A percentile compares a stretch with the other conserved stretches of the same genome.
These are phyloP conservation scores for Lactarius trivialis DNA, from an alignment of 768 basidiomycete genomes.

Conservation along the genomic window DNA sequence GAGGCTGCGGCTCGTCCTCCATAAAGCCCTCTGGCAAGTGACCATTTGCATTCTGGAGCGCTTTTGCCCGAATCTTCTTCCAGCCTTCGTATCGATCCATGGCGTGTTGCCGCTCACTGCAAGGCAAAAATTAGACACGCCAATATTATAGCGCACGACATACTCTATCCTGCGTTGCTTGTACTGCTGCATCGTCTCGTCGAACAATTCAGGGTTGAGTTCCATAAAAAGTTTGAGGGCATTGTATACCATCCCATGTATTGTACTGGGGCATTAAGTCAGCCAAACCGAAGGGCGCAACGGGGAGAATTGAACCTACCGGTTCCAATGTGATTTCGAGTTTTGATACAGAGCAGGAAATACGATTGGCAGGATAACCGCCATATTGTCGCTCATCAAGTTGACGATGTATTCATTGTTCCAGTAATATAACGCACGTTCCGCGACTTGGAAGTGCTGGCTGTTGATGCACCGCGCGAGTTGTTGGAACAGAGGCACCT, in stretches of 20 bases:
- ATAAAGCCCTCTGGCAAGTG: conserved; percentile 66
- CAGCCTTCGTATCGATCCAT: conserved; percentile 83
- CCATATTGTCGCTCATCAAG: conserved; percentile 95
- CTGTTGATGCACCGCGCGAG: conserved; percentile 96
- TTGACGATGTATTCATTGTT: conserved; percentile 99
- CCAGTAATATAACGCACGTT: conserved; percentile 95
- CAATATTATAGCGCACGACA: background rate
- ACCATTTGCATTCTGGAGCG: conserved; percentile 62
- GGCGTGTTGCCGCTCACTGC: conserved; percentile 83
- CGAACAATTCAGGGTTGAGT: conserved; percentile 94
- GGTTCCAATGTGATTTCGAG: conserved; percentile 97
- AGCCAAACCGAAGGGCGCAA: conserved; percentile 1
- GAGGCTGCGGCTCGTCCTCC: conserved; percentile 62
- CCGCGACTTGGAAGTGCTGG: conserved; percentile 99
- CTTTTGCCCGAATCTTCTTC: conserved; percentile 76
- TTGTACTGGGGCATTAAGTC: conserved; percentile 56
- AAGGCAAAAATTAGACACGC: background rate
- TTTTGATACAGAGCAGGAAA: conserved; percentile 95
- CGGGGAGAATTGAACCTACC: conserved; percentile 46
- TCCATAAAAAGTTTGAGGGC: conserved; percentile 99
- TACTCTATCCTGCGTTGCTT: conserved; percentile 82
- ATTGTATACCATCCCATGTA: conserved; percentile 99
- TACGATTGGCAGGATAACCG: conserved; percentile 85
- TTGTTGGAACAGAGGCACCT: conserved; percentile 87
- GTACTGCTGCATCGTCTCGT: conserved; percentile 88